Percentiles rank a stretch among this genome's conserved stretches.
Conservation (phyloP, 1,284 basidiomycete species). For the Gymnopus androsaceus region DNA sequence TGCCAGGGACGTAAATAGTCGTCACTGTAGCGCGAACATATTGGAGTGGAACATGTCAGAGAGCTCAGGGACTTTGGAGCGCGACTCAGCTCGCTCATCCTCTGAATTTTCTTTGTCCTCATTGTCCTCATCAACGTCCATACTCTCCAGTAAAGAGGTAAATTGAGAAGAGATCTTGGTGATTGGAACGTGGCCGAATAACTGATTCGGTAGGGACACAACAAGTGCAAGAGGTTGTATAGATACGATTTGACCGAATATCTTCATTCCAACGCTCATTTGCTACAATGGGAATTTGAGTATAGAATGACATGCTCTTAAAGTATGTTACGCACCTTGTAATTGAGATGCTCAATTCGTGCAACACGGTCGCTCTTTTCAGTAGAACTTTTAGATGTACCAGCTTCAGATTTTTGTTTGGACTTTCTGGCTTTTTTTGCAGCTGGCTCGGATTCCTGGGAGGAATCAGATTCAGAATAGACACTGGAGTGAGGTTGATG, state of each 20-base stretch:
- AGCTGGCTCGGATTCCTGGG: slow-evolving; percentile 37
- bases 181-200: slow-evolving; percentile 93
- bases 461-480: not conserved
- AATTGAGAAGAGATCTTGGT: slow-evolving; percentile 90
- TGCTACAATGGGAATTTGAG: slow-evolving; percentile 53
- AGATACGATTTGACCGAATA: slow-evolving; percentile 85
- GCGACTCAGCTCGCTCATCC: slow-evolving; percentile 41
- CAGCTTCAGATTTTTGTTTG: slow-evolving; percentile 52
- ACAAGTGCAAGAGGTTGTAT: slow-evolving; percentile 91
- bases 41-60: slow-evolving; percentile 75
- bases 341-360: slow-evolving; percentile 91
- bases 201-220: slow-evolving; percentile 92
- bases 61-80: slow-evolving; percentile 62
- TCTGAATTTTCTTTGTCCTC: slow-evolving; percentile 47
- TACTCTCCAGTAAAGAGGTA: slow-evolving; percentile 69
- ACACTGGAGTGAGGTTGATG: not conserved
- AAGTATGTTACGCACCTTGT: slow-evolving; percentile 65
- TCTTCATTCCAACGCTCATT: slow-evolving; percentile 80
- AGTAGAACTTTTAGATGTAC: slow-evolving; percentile 29
- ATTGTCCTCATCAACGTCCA: slow-evolving; percentile 55
- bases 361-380: slow-evolving; percentile 46
- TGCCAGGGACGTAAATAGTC: slow-evolving; percentile 61
- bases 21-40: slow-evolving; percentile 84
- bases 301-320: not conserved
- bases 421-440: slow-evolving; percentile 40